These are phyloP conservation scores for Cladorrhinum sp. DNA, from an alignment of 2,329 filamentous ascomycete genomes.

Conservation along the genomic window DNA sequence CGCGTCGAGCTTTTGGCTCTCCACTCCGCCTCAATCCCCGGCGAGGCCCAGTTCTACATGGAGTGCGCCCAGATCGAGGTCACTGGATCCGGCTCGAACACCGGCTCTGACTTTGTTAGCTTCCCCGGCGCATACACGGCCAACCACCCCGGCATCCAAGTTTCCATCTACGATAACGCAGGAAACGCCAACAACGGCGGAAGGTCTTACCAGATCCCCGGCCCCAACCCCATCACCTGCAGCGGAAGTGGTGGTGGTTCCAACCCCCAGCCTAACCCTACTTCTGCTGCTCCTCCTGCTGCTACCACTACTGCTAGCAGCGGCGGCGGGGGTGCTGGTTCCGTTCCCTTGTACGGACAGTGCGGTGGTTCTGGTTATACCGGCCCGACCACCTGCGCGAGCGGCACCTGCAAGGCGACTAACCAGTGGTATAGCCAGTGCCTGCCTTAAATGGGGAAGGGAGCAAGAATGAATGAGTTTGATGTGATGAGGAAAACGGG, in stretches of 20 bases:
- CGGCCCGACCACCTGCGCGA: conserved; percentile 24
- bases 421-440: conserved; percentile 27
- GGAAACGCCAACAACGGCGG: conserved; percentile 34
- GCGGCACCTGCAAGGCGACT: conserved; percentile 23
- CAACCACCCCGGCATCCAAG: conserved; percentile 34
- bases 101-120: conserved; percentile 30
- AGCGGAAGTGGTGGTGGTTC: conserved; percentile 19
- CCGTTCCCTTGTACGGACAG: conserved; percentile 25
- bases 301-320: conserved; percentile 1
- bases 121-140: conserved; percentile 37
- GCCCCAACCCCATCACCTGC: conserved; percentile 32
- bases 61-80: conserved; percentile 24
- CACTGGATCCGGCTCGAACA: conserved; percentile 30
- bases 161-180: conserved; percentile 35
- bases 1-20: conserved; percentile 41
- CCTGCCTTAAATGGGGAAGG: not conserved
- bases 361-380: conserved; percentile 27
- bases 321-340: conserved; percentile 2
- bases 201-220: conserved; percentile 36
- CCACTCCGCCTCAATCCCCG: conserved; percentile 35
- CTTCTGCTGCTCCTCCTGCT: not conserved
- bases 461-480: not conserved
- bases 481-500: not conserved
- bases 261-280: not conserved
- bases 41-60: conserved; percentile 39